Evolutionary conservation across 2,329 filamentous ascomycete genomes (phyloP).

Genomic region (Arachnomyces sp.): DNA sequence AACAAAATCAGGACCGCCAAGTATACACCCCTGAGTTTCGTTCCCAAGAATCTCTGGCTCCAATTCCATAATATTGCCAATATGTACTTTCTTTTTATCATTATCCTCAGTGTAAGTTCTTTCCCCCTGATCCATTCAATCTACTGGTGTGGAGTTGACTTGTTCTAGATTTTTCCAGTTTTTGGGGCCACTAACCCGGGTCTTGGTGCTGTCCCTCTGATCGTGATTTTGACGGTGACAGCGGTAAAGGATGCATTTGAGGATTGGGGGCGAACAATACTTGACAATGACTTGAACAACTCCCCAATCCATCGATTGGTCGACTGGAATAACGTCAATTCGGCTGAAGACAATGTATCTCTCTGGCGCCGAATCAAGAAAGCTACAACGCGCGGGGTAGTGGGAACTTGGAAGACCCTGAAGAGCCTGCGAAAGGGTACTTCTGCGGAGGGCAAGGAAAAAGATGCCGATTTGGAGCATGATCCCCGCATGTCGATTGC

Average conservation of each 20-base stretch:
- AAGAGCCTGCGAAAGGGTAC: conserved; percentile 42
- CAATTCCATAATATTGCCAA: conserved; percentile 99
- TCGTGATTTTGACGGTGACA: conserved; percentile 82
- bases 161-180: conserved; percentile 77
- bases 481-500: conserved; percentile 7
- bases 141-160: background rate
- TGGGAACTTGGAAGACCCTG: conserved; percentile 49
- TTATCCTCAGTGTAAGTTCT: conserved; percentile 78
- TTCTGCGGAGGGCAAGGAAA: conserved; percentile 33
- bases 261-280: conserved; percentile 82
- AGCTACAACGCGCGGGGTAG: conserved; percentile 57
- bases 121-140: background rate
- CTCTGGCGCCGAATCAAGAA: conserved; percentile 88
- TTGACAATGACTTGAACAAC: conserved; percentile 93
- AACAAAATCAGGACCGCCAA: conserved; percentile 99
- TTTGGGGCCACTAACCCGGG: conserved; percentile 89
- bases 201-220: conserved; percentile 80
- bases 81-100: conserved; percentile 93
- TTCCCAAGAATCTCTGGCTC: conserved; percentile 94
- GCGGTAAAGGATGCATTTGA: conserved; percentile 92
- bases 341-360: conserved; percentile 75
- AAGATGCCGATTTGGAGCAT: conserved; percentile 12
- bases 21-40: conserved; percentile 88
- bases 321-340: conserved; percentile 89
- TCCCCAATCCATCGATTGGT: conserved; percentile 84